Evolutionary conservation across 2,329 filamentous ascomycete species (phyloP), one percentile per base, ranked within the genome.

Genomic region (Colletotrichum brevisporum): DNA sequence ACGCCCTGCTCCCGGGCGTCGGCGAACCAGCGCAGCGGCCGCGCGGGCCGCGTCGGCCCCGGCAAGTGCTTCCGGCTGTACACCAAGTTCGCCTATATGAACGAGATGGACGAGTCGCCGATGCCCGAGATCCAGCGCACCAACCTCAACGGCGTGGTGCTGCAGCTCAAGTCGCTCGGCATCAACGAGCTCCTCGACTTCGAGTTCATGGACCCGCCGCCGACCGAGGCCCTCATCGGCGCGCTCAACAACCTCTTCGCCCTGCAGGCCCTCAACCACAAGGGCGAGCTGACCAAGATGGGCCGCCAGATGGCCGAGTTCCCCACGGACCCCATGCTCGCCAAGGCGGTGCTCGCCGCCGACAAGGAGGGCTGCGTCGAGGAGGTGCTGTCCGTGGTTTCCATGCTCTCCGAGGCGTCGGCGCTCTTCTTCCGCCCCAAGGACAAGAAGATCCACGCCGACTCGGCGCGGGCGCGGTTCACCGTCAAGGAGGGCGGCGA

Each of bases 241-340:
- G 93, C 94, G 0, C 84, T 99, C 53, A 96, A 98, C 78, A 92
- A 96, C 75, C 88, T 99, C 0, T 99, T 97, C 77, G 94, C 94
- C 0, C 86, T 98, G 0, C 94, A 96, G 31, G 94, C 94, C 0
- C 84, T 99, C 56, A 97, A 97, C 76, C 92, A 95, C 78, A 91
- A 91, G 73, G 96, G 95, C 67, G 92, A 95, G 71, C 84, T 99
- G 51, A 98, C 96, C 24, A 96, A 96, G 76, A 84, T 97, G 15
- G 96, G 96, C 1, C 89, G 96, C 0, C 93, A 97, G 77, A 97
- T 98, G 93, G 93, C 94, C 16, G 95, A 98, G 80, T 96, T 98
- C 75, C 95, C 95, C 0, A 94, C 94, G 0, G 94, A 98, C 67
- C 94, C 94, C 0, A 96, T 96, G 91, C 88, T 98, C 5, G 92